Base-by-base conservation (phyloP, 2,329 filamentous ascomycete genomes). In the Aspergillaceae sp. region DNA sequence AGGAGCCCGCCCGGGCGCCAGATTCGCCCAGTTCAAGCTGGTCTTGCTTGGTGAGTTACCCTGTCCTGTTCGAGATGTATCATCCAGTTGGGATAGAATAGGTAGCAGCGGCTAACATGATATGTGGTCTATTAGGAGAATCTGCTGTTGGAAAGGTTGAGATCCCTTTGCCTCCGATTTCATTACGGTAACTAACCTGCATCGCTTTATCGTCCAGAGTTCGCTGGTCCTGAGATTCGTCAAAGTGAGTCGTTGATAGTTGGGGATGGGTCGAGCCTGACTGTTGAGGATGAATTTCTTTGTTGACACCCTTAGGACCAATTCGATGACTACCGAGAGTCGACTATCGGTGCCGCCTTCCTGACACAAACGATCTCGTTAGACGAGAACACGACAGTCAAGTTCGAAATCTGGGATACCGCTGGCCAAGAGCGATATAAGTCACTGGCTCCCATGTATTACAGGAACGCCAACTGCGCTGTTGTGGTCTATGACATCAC, bases 351-450 rank as follows among this genome's bases (percentile, higher is more conserved):
- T 70, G 92, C 94, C 60, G 94, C 94, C 57, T 98, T 98, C 78
- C 80, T 98, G 57, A 98, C 92, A 62, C 92, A 98, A 73, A 98
- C 92, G 58, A 96, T 98, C 68, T 91, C 91, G 48, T 85, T 98
- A 70, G 91, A 97, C 68, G 92, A 97, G 66, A 92, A 83, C 71
- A 97, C 92, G 49, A 98, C 92, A 47, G 91, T 98, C 72, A 98
- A 98, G 77, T 98, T 98, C 65, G 92, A 98, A 73, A 98, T 98
- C 66, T 98, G 92, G 90, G 90, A 96, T 72, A 98, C 92, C 7
- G 92, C 92, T 53, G 92, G 92, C 53, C 92, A 98, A 74, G 92
- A 98, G 73, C 83, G 94, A 64, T 98, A 97, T 80, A 97, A 97
- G 78, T 97, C 92, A 8, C 78, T 98, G 56, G 92, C 92, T 32